These are phyloP conservation scores for Syzygium oleosum DNA, from an alignment of 345 rosid species.

Conservation along the genomic window DNA sequence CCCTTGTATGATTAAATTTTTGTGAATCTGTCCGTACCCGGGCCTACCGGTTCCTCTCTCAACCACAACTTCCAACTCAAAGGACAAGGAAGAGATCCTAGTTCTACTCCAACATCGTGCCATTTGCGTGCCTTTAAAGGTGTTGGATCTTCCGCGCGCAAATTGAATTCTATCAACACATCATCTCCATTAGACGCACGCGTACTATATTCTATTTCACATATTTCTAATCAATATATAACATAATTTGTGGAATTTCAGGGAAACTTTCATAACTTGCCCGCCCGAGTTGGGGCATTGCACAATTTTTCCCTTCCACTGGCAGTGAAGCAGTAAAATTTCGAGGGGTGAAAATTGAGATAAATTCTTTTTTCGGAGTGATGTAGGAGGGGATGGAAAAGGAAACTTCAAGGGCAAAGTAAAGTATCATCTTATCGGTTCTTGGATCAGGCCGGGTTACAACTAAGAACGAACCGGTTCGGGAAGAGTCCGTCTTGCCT, in stretches of 20 bases:
- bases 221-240: not conserved
- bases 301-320: not conserved
- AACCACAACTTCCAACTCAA: not conserved
- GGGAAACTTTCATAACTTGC: not conserved
- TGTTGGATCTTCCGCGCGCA: not conserved
- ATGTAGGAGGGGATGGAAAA: not conserved
- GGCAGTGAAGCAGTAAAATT: not conserved
- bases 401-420: not conserved
- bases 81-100: not conserved
- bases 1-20: not conserved
- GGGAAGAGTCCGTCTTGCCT: not conserved
- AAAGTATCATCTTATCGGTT: not conserved
- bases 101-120: not conserved
- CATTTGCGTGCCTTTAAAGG: not conserved
- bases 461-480: not conserved
- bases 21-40: not conserved
- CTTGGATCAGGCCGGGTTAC: not conserved
- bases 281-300: not conserved
- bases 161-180: not conserved
- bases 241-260: not conserved
- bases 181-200: not conserved
- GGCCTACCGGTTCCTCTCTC: not conserved
- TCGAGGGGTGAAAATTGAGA: not conserved
- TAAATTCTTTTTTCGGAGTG: not conserved
- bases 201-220: not conserved